These are phyloP conservation scores for Macaranga tanarius DNA, from an alignment of 441 rosid genomes.

Conservation along the genomic window DNA sequence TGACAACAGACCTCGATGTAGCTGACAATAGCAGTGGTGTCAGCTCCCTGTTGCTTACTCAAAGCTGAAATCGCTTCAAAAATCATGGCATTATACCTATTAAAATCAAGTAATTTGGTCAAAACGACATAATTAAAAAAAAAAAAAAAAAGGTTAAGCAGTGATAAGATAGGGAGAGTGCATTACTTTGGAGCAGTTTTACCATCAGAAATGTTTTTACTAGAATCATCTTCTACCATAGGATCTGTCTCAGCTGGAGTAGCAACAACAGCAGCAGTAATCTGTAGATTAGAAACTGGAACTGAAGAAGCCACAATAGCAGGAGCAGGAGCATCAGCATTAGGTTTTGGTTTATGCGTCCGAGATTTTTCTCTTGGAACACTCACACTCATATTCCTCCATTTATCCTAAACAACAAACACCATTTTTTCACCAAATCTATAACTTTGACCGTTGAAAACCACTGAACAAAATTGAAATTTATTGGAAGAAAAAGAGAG, in stretches of 20 bases:
- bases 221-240: slow-evolving; percentile 28
- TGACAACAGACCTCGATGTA: slow-evolving; percentile 48
- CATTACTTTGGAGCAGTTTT: slow-evolving; percentile 44
- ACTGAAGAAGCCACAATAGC: slow-evolving; percentile 22
- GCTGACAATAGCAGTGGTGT: slow-evolving; percentile 43
- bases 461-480: too few species aligned
- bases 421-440: background rate
- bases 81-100: slow-evolving; percentile 53
- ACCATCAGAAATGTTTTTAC: slow-evolving; percentile 26
- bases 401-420: slow-evolving; percentile 48
- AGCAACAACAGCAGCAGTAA: slow-evolving; percentile 20
- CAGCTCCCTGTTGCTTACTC: slow-evolving; percentile 50
- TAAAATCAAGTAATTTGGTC: slow-evolving; percentile 3
- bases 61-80: slow-evolving; percentile 56
- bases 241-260: slow-evolving; percentile 29
- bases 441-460: background rate
- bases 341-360: slow-evolving; percentile 37
- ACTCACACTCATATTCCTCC: slow-evolving; percentile 60
- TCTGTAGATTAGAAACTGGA: slow-evolving; percentile 25
- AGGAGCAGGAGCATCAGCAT: slow-evolving; percentile 28
- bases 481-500: background rate
- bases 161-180: background rate
- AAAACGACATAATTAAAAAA: too few species aligned
- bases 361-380: slow-evolving; percentile 57
- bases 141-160: too few species aligned